A percentile compares a stretch with the other conserved stretches of the same genome.
Conservation (phyloP, 2,329 filamentous ascomycete species). For the Neopestalotiopsis sp. region DNA sequence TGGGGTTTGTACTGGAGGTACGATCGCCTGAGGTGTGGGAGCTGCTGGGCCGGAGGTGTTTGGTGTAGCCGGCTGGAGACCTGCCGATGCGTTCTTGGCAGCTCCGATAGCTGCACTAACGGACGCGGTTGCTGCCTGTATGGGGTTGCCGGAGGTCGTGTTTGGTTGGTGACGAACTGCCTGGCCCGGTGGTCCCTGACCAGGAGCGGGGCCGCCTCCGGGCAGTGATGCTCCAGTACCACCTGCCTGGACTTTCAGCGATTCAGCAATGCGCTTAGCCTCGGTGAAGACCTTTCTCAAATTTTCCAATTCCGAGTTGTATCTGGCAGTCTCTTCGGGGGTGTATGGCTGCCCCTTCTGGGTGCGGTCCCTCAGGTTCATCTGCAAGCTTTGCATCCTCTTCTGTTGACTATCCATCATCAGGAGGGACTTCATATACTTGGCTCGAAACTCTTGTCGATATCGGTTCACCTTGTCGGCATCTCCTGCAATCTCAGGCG, state of each 20-base stretch:
- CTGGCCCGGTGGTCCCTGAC: conserved; percentile 25
- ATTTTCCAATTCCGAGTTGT: neutral
- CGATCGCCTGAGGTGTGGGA: conserved; percentile 29
- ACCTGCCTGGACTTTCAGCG: neutral
- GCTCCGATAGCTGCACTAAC: conserved; percentile 40
- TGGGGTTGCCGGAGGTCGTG: conserved; percentile 29
- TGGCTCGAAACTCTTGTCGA: conserved; percentile 27
- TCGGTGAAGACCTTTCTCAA: neutral
- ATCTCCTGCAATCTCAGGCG: neutral
- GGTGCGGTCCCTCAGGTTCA: conserved; percentile 32
- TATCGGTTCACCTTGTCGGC: conserved; percentile 30
- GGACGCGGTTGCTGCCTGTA: conserved; percentile 39
- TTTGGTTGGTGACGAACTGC: conserved; percentile 28
- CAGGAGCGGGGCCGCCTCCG: conserved; percentile 18
- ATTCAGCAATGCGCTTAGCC: neutral
- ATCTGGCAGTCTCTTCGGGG: conserved; percentile 26
- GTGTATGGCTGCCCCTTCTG: conserved; percentile 28
- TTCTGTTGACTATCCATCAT: conserved; percentile 33
- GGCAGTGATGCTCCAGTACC: neutral
- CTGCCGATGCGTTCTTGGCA: conserved; percentile 38
- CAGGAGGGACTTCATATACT: conserved; percentile 31
- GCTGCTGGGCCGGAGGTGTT: conserved; percentile 23
- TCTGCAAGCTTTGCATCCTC: conserved; percentile 26
- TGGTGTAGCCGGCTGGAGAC: conserved; percentile 30
- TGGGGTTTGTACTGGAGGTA: conserved; percentile 34